Conservation (phyloP, 2,329 filamentous ascomycete genomes). For the Fusarium subglutinans region DNA sequence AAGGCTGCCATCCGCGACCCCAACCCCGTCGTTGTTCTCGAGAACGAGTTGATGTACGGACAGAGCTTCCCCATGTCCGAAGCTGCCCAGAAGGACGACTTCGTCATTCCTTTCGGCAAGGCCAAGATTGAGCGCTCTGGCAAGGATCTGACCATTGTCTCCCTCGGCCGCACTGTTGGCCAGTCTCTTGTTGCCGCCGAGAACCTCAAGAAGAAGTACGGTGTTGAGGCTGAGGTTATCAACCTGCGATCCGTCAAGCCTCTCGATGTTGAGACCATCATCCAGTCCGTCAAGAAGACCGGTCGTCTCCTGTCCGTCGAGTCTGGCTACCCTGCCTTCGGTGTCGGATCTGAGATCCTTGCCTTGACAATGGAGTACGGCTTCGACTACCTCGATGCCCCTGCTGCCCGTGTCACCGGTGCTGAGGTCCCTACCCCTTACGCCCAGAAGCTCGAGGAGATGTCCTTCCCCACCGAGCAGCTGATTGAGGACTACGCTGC, state of each 20-base stretch:
- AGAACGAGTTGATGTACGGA: constrained; percentile 93
- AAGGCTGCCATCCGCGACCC: constrained; percentile 99
- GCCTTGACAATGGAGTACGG: constrained; percentile 96
- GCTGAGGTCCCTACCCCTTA: constrained; percentile 98
- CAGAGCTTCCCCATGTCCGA: constrained; percentile 97
- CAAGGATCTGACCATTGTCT: constrained; percentile 95
- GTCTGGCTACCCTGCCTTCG: constrained; percentile 95
- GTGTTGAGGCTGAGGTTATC: constrained; percentile 94
- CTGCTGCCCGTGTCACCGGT: constrained; percentile 92
- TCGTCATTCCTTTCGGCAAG: constrained; percentile 97
- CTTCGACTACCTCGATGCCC: constrained; percentile 96
- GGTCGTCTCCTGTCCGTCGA: constrained; percentile 90
- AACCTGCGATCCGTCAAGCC: constrained; percentile 98
- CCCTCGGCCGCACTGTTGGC: constrained; percentile 93
- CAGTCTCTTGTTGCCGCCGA: constrained; percentile 90
- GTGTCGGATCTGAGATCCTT: constrained; percentile 91
- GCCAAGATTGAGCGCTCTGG: constrained; percentile 97
- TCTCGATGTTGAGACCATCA: constrained; percentile 91
- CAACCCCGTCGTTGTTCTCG: constrained; percentile 92
- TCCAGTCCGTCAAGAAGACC: constrained; percentile 99
- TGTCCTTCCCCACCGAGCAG: constrained; percentile 91
- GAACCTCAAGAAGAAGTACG: constrained; percentile 94
- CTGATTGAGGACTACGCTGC: constrained; percentile 88
- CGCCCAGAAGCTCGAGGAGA: constrained; percentile 89
- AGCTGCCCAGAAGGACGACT: constrained; percentile 94